Evolutionary conservation across 371 early-diverging fungal genomes (phyloP).

Genomic region (Quaeritorhiza haematococci): DNA sequence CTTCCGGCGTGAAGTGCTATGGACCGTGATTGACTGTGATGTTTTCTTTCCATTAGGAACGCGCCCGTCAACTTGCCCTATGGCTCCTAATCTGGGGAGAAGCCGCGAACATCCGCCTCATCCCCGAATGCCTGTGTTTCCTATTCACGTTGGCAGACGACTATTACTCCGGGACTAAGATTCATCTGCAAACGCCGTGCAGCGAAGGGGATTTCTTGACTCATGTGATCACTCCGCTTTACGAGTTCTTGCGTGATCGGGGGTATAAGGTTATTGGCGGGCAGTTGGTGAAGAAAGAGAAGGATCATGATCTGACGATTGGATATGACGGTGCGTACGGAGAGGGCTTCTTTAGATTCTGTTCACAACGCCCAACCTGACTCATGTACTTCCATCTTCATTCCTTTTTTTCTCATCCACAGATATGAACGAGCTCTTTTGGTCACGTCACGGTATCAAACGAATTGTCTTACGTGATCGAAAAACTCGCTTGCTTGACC

Average conservation of each 20-base stretch:
- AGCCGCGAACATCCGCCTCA: conserved; percentile 72
- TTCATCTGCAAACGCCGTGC: background rate
- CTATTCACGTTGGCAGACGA: conserved; percentile 73
- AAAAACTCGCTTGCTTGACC: conserved; percentile 45
- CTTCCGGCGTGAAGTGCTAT: too few species aligned
- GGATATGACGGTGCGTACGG: conserved; percentile 55
- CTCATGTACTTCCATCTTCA: background rate
- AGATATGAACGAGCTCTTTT: conserved; percentile 86
- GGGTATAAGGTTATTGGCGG: conserved; percentile 47
- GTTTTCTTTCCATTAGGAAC: background rate
- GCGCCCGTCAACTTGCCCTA: conserved; percentile 65
- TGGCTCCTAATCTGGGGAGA: conserved; percentile 87
- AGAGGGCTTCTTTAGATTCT: background rate
- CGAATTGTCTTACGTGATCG: conserved; percentile 54
- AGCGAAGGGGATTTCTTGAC: conserved; percentile 47
- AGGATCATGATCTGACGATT: conserved; percentile 72
- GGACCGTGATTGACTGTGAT: background rate
- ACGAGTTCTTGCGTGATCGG: conserved; percentile 72
- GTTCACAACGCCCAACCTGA: background rate
- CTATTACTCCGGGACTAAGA: conserved; percentile 30
- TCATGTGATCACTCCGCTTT: conserved; percentile 69
- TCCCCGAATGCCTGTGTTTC: conserved; percentile 75
- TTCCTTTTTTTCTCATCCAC: conserved; percentile 20
- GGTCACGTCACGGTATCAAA: conserved; percentile 66
- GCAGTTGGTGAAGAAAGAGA: conserved; percentile 46